Base-by-base conservation (phyloP, 768 basidiomycete species). In the Lactarius sanguifluus region DNA sequence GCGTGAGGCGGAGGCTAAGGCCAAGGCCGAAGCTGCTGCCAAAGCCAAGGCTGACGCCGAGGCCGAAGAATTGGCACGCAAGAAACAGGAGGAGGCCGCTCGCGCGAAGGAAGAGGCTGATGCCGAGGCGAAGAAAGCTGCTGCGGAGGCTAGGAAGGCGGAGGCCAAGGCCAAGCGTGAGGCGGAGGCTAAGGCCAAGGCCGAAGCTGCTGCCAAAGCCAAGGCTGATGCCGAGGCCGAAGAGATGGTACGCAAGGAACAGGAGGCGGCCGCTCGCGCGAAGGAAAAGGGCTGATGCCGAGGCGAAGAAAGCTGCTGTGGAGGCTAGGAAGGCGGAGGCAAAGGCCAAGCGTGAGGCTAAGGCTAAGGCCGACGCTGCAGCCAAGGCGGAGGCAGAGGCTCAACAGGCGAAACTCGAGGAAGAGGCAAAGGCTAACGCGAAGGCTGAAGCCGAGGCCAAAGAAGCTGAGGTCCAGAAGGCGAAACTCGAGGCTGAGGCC, bases 121-220 rank as follows among this genome's bases (percentile, higher is more conserved):
- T 5, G 23, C 15, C 8, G 45, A 61, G 45, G 60, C 32, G 2
- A 28, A 47, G 18, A 10, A 45, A n/a, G 47, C 56, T 8, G 15
- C 38, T 23, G 23, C 16, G 10, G 47, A 61, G 20, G 47, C 32
- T 1, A 28, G 40, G 18, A n/a, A 45, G 7, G 43, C 43, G 20
- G 28, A 63, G 5, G 40, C 52, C 2, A 34, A 64, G 34, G 45
- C 41, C 5, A 25, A 25, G 38, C 10, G 9, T 30, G 60, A 61
- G 30, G 60, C n/a, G 9, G 47, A 50, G 23, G 57, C 56, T 3
- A 52, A 61, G 23, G 57, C 56, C 12, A 59, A 59, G 13, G 64
- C 32, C 12, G 62, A 63, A 9, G 34, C 40, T 10, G 43, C 15
- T 10, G 30, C 20, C 9, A 18, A 20, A 45, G 40, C 40, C 2